These are phyloP conservation scores for Yamadazyma phyllophila DNA, from an alignment of 805 yeast species.

Conservation along the genomic window DNA sequence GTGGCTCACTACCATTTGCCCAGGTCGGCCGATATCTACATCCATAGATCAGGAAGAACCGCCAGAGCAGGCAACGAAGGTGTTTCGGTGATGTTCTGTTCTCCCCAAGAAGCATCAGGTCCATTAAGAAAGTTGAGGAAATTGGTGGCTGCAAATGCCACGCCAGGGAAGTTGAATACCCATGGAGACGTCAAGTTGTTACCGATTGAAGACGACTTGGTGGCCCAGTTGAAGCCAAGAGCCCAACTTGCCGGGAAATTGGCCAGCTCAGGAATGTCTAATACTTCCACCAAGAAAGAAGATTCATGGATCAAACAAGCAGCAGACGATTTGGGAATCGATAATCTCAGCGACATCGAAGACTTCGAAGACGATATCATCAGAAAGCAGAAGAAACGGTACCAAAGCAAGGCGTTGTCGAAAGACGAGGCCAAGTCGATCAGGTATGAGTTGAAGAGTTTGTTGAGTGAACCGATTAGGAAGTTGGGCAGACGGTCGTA, in stretches of 20 bases:
- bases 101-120: conserved; percentile 91
- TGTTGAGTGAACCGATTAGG: conserved; percentile 55
- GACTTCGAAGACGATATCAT: conserved; percentile 61
- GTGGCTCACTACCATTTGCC: conserved; percentile 96
- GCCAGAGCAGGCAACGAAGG: conserved; percentile 94
- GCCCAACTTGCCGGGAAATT: conserved; percentile 66
- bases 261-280: conserved; percentile 67
- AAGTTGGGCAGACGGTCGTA: conserved; percentile 67
- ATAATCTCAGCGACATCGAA: conserved; percentile 61
- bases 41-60: conserved; percentile 98
- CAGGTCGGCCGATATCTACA: conserved; percentile 87
- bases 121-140: conserved; percentile 75
- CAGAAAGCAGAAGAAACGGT: conserved; percentile 57
- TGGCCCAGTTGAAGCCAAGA: conserved; percentile 69
- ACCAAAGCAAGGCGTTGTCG: conserved; percentile 39
- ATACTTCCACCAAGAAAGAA: conserved; percentile 62
- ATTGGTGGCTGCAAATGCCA: conserved; percentile 44
- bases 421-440: conserved; percentile 47
- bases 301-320: conserved; percentile 83
- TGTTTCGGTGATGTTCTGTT: conserved; percentile 89
- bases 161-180: conserved; percentile 28
- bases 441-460: conserved; percentile 51
- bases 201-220: conserved; percentile 73
- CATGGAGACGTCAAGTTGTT: conserved; percentile 59
- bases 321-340: conserved; percentile 90